Base-by-base conservation (phyloP, 495 filamentous ascomycete genomes). In the Penicillium herquei region DNA sequence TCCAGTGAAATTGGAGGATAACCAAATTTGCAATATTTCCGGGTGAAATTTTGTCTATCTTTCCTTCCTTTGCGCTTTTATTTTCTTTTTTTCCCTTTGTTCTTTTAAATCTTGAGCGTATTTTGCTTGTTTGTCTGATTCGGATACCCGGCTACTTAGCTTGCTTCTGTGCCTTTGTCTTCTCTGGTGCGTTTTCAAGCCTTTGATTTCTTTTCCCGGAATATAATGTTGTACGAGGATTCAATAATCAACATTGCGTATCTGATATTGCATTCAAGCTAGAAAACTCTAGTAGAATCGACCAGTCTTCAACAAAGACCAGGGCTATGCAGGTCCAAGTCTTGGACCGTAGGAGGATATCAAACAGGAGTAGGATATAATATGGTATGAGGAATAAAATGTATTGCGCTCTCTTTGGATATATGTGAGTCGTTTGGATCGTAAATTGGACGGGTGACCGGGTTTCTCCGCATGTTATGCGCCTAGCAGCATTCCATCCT, bases 381-480 rank as follows among this genome's bases (percentile, higher is more conserved):
- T 40, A 31, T 51, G 35, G 49, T 7, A 40, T 31, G 21, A 21
- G 35, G 14, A 6, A 10, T 3, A 31, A 45, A 54, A 63, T 48
- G 44, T 49, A 44, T 52, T 54, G 40, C 51, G 46, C 47, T 57
- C 49, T 64, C 41, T 48, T 60, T 56, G 55, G 45, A 57, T 54
- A 58, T 75, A 37, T 31, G n/a, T 37, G 34, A 51, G 64, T 73
- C 69, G 65, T 73, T 59, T 59, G 66, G 61, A 55, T 74, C 71
- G 65, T 73, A 56, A 68, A 55, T 37, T 50, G 51, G 47, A 59
- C 45, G 35, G 46, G 44, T 44, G 35, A 49, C 47, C 47, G 40
- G 18, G 52, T 75, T 80, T 89, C 79, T 91, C 91, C 86, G 91
- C 91, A 67, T 32, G 30, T 34, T n/a, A 31, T 17, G 43, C 16